Base-by-base conservation (phyloP, 805 yeast genomes). In the Komagataella kurtzmanii region DNA sequence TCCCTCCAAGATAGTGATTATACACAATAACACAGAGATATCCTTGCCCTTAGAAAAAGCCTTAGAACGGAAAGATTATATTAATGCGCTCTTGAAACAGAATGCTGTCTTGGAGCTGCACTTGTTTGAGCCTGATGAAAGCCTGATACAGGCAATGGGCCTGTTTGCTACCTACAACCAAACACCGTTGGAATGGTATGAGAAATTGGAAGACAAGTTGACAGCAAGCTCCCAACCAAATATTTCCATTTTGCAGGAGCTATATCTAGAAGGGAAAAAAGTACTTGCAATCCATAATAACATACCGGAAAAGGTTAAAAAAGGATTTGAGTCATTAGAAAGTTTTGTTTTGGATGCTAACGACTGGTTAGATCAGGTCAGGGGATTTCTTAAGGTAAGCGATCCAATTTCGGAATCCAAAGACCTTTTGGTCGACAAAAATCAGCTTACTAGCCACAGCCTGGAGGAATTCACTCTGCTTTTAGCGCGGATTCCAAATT, bases 211-310 rank as follows among this genome's bases (percentile, higher is more conserved):
- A 44, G 64, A 63, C 3, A 51, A 71, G 3, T 64, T 81, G 62
- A 50, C 59, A 0, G 66, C 66, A 1, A 67, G 72, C 51, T 61
- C 71, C 2, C 73, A 71, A 8, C 77, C 85, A 2, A 57, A 80
- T 1, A 62, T 81, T 45, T 73, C 74, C 51, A 53, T 64, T 2
- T 67, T 79, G 53, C 74, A 68, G 54, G 54, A 66, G 0, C 57
- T 81, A n/a, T 63, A 75, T 3, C 51, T 59, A 3, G 88, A 83
- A 49, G 84, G 87, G 5, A 82, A 80, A 54, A 68, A 72, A 46
- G 70, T 81, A 18, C 63, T 65, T 51, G 55, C 54, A 6, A 50
- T 51, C 12, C 55, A 55, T 10, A 47, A 45, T 21, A 40, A 54
- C 17, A 44, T 24, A 6, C 36, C 45, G 47, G 57, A 3, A 3